A percentile compares a stretch with the other conserved stretches of the same genome.
These are phyloP conservation scores for Cairneyella variabilis DNA, from an alignment of 495 filamentous ascomycete genomes.

Conservation along the genomic window DNA sequence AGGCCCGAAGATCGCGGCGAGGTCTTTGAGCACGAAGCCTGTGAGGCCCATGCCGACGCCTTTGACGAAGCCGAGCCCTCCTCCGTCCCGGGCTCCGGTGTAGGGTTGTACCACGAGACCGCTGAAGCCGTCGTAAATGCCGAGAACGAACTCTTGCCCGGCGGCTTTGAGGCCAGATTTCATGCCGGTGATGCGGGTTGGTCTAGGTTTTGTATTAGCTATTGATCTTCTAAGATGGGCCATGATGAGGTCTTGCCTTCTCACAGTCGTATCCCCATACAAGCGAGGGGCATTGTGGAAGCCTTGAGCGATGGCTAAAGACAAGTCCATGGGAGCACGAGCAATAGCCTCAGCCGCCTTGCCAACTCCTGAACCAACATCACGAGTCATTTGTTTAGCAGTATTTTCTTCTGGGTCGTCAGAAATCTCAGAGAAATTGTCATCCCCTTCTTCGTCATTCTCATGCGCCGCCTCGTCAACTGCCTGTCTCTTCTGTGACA, in stretches of 20 bases:
- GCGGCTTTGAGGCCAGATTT: constrained; percentile 64
- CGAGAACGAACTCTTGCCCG: constrained; percentile 61
- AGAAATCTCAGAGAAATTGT: constrained; percentile 8
- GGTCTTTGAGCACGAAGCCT: constrained; percentile 68
- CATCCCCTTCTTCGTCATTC: constrained; percentile 4
- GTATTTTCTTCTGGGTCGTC: constrained; percentile 23
- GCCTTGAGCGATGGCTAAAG: constrained; percentile 67
- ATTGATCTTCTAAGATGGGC: constrained; percentile 35
- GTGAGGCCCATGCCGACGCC: constrained; percentile 74
- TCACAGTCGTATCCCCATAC: constrained; percentile 57
- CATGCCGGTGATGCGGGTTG: constrained; percentile 61
- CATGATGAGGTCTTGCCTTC: constrained; percentile 16
- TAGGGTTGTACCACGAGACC: constrained; percentile 65
- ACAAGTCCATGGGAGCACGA: constrained; percentile 55
- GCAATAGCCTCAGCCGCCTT: constrained; percentile 45
- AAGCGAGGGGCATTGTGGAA: constrained; percentile 81
- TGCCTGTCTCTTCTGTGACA: background rate
- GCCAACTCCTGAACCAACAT: constrained; percentile 43
- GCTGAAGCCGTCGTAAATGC: constrained; percentile 69
- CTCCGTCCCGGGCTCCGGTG: constrained; percentile 54
- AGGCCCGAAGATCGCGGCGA: constrained; percentile 60
- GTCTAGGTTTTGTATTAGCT: constrained; percentile 28
- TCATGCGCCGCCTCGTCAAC: constrained; percentile 7
- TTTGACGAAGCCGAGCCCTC: constrained; percentile 55
- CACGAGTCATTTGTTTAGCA: constrained; percentile 34